Evolutionary conservation across 202 grass and related monocot species (phyloP), one percentile per base, ranked within the genome.

Genomic region (Alloteropsis angusta): DNA sequence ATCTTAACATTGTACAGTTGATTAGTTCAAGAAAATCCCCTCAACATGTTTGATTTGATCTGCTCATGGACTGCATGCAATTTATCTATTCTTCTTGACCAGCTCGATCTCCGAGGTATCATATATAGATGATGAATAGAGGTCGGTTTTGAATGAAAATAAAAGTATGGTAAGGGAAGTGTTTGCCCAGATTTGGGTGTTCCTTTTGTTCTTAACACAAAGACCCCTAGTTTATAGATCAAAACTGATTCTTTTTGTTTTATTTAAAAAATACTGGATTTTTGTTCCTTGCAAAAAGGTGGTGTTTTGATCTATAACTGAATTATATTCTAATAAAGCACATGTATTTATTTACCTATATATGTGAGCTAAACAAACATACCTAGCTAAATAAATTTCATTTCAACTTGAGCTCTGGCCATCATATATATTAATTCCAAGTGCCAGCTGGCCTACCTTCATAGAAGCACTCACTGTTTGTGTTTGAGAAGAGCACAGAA

Each of bases 31-130:
- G 56, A 84, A 84, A 80, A 70, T 18, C 36, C 41, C 34, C 28
- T 28, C 47, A 80, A 70, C 65, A 43, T 47, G 77, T 56, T 45
- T 57, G 70, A 34, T 75, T 80, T 80, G 81, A 80, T 88, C 69
- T 69, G 37, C 43, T 35, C 50, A 68, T 39, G 62, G 38, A 77
- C 63, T 50, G 28, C 28, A 3, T 42, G 17, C 18, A 49, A 47
- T 70, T 60, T 47, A 0, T 67, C 52, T 60, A 8, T 78, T 79
- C 55, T 77, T 60, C 85, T 84, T 80, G 75, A 88, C 75, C 26
- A 46, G 75, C 62, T 75, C 69, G 44, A 56, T 39, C 50, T 19
- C 58, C 66, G 16, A 88, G 53, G 75, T 61, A 65, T 17, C 71
- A 30, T 35, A 35, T 35, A 25, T 37, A 53, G 22, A 26, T 55